Conservation (phyloP, 495 filamentous ascomycete species). For the Penicillium angulare region DNA sequence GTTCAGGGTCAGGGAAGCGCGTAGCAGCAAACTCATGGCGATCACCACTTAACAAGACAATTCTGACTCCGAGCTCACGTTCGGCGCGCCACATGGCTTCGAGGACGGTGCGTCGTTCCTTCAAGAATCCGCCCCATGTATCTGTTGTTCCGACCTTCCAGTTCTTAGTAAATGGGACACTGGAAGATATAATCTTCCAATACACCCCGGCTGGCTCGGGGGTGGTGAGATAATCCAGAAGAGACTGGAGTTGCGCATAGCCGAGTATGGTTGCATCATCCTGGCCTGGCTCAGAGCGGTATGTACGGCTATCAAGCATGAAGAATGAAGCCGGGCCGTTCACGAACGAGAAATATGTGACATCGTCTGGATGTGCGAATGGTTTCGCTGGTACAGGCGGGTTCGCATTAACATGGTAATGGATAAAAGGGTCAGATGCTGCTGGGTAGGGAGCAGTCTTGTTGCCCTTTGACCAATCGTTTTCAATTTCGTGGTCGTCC, state of each 20-base stretch:
- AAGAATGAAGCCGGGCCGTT: slow-evolving; percentile 93
- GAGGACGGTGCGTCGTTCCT: slow-evolving; percentile 74
- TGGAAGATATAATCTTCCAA: slow-evolving; percentile 90
- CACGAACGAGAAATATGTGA: slow-evolving; percentile 81
- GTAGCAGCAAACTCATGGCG: slow-evolving; percentile 95
- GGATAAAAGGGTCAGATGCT: slow-evolving; percentile 80
- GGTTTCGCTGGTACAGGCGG: slow-evolving; percentile 59
- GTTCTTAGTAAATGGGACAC: slow-evolving; percentile 94
- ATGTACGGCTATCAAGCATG: slow-evolving; percentile 87
- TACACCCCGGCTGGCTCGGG: slow-evolving; percentile 72
- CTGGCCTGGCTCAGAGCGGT: slow-evolving; percentile 64
- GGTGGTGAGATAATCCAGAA: slow-evolving; percentile 70
- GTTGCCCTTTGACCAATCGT: slow-evolving; percentile 78
- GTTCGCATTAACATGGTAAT: slow-evolving; percentile 83
- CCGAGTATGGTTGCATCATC: slow-evolving; percentile 85
- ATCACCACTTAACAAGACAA: slow-evolving; percentile 86
- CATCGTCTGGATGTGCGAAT: slow-evolving; percentile 43
- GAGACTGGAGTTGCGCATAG: slow-evolving; percentile 68
- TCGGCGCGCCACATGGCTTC: slow-evolving; percentile 88
- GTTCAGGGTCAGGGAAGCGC: slow-evolving; percentile 70
- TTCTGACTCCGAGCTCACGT: slow-evolving; percentile 63
- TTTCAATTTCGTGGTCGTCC: slow-evolving; percentile 94
- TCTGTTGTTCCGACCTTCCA: slow-evolving; percentile 82
- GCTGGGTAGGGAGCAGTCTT: slow-evolving; percentile 67
- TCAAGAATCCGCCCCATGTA: slow-evolving; percentile 88